Conservation (phyloP, 805 yeast genomes). For the Candida ovalis region DNA sequence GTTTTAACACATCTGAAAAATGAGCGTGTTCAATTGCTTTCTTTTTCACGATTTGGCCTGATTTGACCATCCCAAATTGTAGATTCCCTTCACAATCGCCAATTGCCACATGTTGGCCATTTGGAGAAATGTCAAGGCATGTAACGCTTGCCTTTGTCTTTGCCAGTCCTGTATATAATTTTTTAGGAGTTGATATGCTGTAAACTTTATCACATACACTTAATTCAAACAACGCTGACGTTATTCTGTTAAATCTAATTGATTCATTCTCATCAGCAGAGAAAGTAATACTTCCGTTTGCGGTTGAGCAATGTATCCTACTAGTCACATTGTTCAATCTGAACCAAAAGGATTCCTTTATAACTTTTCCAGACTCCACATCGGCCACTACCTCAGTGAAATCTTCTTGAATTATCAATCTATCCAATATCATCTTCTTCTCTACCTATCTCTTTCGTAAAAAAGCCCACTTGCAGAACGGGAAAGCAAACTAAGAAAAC, state of each 20-base stretch:
- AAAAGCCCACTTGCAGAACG: no score
- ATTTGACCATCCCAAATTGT: constrained; percentile 6
- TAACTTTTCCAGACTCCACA: constrained; percentile 6
- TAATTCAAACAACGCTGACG: neutral
- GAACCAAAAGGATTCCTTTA: constrained; percentile 14
- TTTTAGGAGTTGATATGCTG: neutral
- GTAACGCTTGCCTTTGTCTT: neutral
- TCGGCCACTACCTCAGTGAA: constrained; percentile 16
- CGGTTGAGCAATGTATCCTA: neutral
- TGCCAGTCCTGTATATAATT: neutral
- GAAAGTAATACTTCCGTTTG: neutral
- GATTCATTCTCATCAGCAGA: neutral
- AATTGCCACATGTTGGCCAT: constrained; percentile 8
- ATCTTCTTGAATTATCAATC: constrained; percentile 17
- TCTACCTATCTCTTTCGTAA: neutral
- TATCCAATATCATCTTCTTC: constrained; percentile 2
- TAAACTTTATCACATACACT: neutral
- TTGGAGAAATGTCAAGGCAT: constrained; percentile 7
- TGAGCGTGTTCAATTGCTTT: constrained; percentile 41
- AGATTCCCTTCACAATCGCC: constrained; percentile 19
- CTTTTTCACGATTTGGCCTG: neutral
- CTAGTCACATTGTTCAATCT: constrained; percentile 4
- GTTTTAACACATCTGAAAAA: constrained; percentile 39
- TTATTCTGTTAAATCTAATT: neutral
- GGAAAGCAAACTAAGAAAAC: no score